Percentiles rank a stretch among this genome's conserved stretches.
Conservation (phyloP, 768 basidiomycete species). For the Suillus variegatus region DNA sequence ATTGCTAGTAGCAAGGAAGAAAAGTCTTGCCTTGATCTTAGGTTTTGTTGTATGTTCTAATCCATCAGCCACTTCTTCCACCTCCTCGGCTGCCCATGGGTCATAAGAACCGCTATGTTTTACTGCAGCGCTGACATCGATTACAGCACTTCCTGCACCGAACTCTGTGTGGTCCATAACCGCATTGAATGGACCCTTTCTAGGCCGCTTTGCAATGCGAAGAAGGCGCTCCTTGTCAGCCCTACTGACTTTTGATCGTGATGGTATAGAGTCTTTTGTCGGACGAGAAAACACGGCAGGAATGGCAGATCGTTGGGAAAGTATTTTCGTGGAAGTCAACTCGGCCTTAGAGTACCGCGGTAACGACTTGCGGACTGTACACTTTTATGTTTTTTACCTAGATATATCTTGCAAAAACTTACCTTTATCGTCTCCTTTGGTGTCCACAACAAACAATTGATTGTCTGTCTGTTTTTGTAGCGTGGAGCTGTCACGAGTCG, state of each 20-base stretch:
- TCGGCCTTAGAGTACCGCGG: slow-evolving; percentile 55
- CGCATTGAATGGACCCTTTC: slow-evolving; percentile 73
- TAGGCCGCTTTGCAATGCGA: slow-evolving; percentile 70
- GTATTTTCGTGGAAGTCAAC: slow-evolving; percentile 75
- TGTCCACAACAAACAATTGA: slow-evolving; percentile 81
- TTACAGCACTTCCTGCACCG: slow-evolving; percentile 61
- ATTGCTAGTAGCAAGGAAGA: neutral
- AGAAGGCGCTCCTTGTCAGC: slow-evolving; percentile 78
- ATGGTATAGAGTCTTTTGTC: slow-evolving; percentile 14
- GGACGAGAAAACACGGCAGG: slow-evolving; percentile 75
- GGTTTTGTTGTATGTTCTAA: slow-evolving; percentile 38
- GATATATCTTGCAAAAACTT: slow-evolving; percentile 18
- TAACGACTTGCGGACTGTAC: slow-evolving; percentile 57
- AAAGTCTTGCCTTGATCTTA: slow-evolving; percentile 51
- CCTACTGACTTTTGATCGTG: slow-evolving; percentile 44
- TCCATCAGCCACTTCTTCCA: slow-evolving; percentile 44
- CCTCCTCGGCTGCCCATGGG: slow-evolving; percentile 50
- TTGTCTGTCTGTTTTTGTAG: slow-evolving; percentile 69
- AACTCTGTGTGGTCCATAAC: slow-evolving; percentile 68
- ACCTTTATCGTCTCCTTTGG: slow-evolving; percentile 77
- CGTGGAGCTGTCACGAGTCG: slow-evolving; percentile 44
- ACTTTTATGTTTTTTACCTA: neutral
- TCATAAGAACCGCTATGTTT: slow-evolving; percentile 69
- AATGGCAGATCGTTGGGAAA: slow-evolving; percentile 84
- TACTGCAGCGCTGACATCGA: slow-evolving; percentile 69